Conservation (phyloP, 345 rosid genomes). For the Citrus cavaleriei region DNA sequence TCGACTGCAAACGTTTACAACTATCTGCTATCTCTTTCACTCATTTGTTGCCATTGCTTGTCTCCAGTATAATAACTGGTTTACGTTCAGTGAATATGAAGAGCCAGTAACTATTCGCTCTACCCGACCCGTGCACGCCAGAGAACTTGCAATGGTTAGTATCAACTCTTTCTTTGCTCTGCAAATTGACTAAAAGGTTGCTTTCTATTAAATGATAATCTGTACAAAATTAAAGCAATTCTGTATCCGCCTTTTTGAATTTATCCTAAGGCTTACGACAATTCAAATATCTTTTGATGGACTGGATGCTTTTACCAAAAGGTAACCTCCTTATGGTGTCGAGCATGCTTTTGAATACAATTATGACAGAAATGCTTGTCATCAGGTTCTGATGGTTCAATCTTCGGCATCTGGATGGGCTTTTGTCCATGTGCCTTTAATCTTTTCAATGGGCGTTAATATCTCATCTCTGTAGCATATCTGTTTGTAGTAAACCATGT, state of each 20-base stretch:
- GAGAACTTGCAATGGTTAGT: conserved; percentile 84
- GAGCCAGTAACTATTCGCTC: conserved; percentile 79
- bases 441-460: not conserved
- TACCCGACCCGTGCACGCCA: conserved; percentile 73
- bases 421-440: not conserved
- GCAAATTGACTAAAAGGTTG: not conserved
- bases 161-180: not conserved
- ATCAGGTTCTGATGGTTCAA: not conserved
- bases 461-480: not conserved
- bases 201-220: not conserved
- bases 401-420: not conserved
- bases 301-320: not conserved
- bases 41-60: conserved; percentile 22
- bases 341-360: not conserved
- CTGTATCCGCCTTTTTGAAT: not conserved
- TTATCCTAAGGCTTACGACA: not conserved
- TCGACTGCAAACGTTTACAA: not conserved
- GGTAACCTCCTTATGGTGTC: not conserved
- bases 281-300: not conserved
- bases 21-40: not conserved
- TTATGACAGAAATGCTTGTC: not conserved
- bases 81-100: conserved; percentile 90
- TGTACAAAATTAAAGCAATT: not conserved
- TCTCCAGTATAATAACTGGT: conserved; percentile 89
- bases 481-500: not conserved